Evolutionary conservation across 2,329 filamentous ascomycete species (phyloP).

Genomic region (Pyricularia sp.): DNA sequence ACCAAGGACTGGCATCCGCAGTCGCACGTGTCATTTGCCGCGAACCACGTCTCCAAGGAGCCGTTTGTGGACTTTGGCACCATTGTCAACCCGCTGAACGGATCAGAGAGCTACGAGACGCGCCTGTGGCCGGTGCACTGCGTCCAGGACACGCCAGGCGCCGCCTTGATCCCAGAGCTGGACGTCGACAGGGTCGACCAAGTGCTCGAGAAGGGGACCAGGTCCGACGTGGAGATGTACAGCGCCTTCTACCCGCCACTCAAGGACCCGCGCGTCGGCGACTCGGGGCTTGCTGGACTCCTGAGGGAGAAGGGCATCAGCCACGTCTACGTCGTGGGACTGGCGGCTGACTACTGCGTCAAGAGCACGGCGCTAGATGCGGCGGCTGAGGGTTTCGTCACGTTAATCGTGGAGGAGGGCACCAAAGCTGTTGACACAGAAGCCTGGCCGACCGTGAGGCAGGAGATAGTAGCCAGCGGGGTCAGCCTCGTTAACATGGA

Average conservation of each 20-base stretch:
- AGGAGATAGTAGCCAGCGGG: constrained; percentile 46
- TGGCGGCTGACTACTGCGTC: constrained; percentile 89
- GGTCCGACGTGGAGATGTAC: constrained; percentile 80
- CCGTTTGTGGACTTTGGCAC: constrained; percentile 58
- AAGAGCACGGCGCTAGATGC: constrained; percentile 74
- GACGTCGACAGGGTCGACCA: constrained; percentile 49
- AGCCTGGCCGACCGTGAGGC: constrained; percentile 44
- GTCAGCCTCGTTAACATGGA: constrained; percentile 52
- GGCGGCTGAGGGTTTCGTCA: constrained; percentile 62
- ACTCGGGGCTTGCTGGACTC: constrained; percentile 51
- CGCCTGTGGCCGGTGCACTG: constrained; percentile 89
- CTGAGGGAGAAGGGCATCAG: constrained; percentile 54
- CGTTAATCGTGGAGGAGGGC: constrained; percentile 69
- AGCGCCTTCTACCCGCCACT: constrained; percentile 84
- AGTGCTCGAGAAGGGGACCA: constrained; percentile 69
- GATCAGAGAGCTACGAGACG: constrained; percentile 52
- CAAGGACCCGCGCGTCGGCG: constrained; percentile 43
- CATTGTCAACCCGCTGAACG: constrained; percentile 58
- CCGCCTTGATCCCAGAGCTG: constrained; percentile 65
- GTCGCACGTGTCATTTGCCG: constrained; percentile 81
- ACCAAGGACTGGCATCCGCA: constrained; percentile 89
- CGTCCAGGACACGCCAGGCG: constrained; percentile 64
- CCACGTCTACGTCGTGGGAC: constrained; percentile 75
- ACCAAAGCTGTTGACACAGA: constrained; percentile 61
- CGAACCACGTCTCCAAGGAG: constrained; percentile 59